These are phyloP conservation scores for Podila clonocystis DNA, from an alignment of 192 early-diverging fungal species.

Conservation along the genomic window DNA sequence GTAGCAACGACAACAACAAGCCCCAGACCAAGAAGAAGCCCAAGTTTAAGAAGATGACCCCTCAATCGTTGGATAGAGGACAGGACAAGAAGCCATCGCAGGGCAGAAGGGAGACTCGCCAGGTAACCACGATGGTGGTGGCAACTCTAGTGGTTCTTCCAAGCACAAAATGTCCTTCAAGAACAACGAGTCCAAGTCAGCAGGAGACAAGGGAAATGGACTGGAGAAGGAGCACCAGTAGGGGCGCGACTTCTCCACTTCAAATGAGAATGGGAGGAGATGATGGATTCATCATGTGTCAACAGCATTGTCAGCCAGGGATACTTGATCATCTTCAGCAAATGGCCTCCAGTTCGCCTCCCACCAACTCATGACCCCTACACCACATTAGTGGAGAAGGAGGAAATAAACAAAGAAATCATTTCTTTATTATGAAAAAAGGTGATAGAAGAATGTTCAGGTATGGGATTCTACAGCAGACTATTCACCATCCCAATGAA, in stretches of 20 bases:
- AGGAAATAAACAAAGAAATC: not conserved
- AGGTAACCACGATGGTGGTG: not conserved
- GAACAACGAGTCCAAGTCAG: too few relatives aligned
- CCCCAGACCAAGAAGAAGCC: not conserved
- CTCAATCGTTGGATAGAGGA: not conserved
- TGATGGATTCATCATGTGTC: not conserved
- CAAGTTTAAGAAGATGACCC: not conserved
- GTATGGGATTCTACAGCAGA: not conserved
- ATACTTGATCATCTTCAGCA: too few relatives aligned
- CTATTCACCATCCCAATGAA: conserved; percentile 17
- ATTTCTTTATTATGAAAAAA: not conserved
- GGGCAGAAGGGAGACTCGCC: not conserved
- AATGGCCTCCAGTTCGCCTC: not conserved
- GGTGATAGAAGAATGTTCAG: not conserved
- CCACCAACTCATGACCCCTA: too few relatives aligned
- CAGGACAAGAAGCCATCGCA: not conserved
- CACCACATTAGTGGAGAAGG: not conserved
- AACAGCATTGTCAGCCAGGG: too few relatives aligned
- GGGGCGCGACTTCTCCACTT: conserved; percentile 10
- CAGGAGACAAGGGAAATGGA: conserved; percentile 9
- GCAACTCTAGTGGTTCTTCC: not conserved
- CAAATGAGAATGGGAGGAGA: conserved; percentile 7
- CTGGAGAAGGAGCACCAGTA: conserved; percentile 13
- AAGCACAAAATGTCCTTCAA: not conserved
- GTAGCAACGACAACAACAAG: too few relatives aligned